phyloP scores from a whole-genome alignment of 2,329 filamentous ascomycete genomes.

The Penicillium expansum region DNA sequence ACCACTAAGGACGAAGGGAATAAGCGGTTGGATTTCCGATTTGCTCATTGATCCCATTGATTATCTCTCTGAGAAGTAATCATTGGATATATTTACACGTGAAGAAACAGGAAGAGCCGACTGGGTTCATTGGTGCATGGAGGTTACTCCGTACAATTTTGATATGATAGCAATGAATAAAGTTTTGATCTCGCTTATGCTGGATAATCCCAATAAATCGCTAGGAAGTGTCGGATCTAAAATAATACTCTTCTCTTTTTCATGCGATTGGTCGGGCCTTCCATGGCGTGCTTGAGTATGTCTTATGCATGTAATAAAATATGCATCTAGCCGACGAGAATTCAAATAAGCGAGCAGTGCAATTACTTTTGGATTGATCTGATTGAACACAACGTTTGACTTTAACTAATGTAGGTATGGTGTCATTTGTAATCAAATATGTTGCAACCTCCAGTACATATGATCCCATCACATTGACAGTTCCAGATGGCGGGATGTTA shows the following conservation, averaged over 20 bases:
- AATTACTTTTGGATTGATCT: not conserved
- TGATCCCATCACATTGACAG: slow-evolving; percentile 1
- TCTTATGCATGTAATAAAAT: not conserved
- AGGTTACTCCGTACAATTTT: not conserved
- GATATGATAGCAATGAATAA: not conserved
- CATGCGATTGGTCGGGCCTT: not conserved
- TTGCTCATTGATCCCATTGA: slow-evolving; percentile 33
- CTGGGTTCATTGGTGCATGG: not conserved
- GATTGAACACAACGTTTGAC: not conserved
- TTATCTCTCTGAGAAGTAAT: not conserved
- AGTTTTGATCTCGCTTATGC: not conserved
- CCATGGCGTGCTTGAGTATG: not conserved
- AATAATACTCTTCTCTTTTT: not conserved
- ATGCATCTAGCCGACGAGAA: too few species aligned
- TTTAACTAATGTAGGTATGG: not conserved
- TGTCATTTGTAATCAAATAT: not conserved
- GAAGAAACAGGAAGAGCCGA: not conserved
- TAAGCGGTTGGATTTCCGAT: slow-evolving; percentile 37
- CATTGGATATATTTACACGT: not conserved
- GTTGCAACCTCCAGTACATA: slow-evolving; percentile 7
- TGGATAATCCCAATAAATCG: not conserved
- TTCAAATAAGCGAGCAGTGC: not conserved
- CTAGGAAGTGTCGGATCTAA: not conserved
- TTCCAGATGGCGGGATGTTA: slow-evolving; percentile 12
- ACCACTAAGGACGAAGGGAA: slow-evolving; percentile 35